Conservation (phyloP, 2,329 filamentous ascomycete genomes). For the Aspergillus sp. region DNA sequence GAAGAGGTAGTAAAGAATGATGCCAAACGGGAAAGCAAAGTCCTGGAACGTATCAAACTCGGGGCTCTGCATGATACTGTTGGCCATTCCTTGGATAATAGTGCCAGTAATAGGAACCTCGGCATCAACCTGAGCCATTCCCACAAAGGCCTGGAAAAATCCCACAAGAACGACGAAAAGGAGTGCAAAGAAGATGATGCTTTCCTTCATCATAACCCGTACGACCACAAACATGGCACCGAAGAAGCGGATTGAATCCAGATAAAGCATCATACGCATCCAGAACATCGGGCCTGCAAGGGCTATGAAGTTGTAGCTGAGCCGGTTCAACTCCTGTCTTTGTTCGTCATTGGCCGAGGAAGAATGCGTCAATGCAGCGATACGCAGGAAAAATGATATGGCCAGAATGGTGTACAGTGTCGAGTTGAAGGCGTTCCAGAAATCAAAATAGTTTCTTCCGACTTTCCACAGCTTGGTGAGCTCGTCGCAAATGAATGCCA, state of each 20-base stretch:
- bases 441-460: slow-evolving; percentile 81
- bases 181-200: slow-evolving; percentile 91
- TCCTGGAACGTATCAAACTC: slow-evolving; percentile 85
- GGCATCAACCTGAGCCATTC: slow-evolving; percentile 75
- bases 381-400: slow-evolving; percentile 69
- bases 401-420: slow-evolving; percentile 72
- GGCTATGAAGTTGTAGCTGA: slow-evolving; percentile 91
- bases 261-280: slow-evolving; percentile 82
- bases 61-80: slow-evolving; percentile 83
- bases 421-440: slow-evolving; percentile 95
- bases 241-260: slow-evolving; percentile 92
- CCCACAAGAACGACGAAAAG: slow-evolving; percentile 68
- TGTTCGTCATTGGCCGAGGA: slow-evolving; percentile 41
- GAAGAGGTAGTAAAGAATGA: slow-evolving; percentile 95
- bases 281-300: slow-evolving; percentile 96
- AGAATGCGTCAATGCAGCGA: slow-evolving; percentile 66
- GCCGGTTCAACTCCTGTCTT: slow-evolving; percentile 61
- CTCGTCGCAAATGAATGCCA: slow-evolving; percentile 87
- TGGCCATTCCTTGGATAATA: slow-evolving; percentile 59
- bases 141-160: slow-evolving; percentile 91
- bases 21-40: slow-evolving; percentile 86
- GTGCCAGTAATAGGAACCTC: slow-evolving; percentile 46
- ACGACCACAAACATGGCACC: slow-evolving; percentile 96
- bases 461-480: slow-evolving; percentile 87
- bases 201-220: slow-evolving; percentile 91